These are phyloP conservation scores for Holtermanniella nyarrowii DNA, from an alignment of 768 basidiomycete genomes.

Conservation along the genomic window DNA sequence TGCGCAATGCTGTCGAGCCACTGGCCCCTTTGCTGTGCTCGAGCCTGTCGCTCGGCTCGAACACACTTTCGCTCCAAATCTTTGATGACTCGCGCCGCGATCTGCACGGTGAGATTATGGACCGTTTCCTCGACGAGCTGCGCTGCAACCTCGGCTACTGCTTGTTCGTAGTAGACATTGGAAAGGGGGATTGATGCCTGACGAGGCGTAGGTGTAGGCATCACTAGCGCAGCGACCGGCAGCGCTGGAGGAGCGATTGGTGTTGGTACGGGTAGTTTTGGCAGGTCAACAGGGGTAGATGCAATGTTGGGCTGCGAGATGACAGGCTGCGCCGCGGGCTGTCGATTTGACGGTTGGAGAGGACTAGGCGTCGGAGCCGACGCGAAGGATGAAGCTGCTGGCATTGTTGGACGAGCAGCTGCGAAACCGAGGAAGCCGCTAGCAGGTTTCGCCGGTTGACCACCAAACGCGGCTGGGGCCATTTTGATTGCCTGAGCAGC, in stretches of 20 bases:
- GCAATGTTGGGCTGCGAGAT: background rate
- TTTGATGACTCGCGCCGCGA: constrained; percentile 7
- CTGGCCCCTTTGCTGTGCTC: constrained; percentile 7
- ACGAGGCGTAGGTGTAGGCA: background rate
- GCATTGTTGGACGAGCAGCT: no score
- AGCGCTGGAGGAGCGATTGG: background rate
- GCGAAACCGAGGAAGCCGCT: no score
- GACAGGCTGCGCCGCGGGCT: background rate
- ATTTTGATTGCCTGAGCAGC: constrained; percentile 1
- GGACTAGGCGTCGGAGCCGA: background rate
- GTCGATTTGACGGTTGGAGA: background rate
- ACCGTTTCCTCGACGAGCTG: constrained; percentile 17
- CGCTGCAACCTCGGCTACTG: constrained; percentile 6
- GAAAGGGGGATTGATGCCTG: background rate
- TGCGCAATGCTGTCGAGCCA: constrained; percentile 9
- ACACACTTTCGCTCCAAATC: constrained; percentile 14
- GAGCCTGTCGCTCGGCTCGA: constrained; percentile 7
- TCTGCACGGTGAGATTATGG: constrained; percentile 4
- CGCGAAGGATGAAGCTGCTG: background rate
- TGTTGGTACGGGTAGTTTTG: background rate
- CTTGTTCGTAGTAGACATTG: background rate
- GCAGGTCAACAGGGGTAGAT: background rate
- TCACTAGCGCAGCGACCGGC: background rate
- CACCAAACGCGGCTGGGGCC: background rate
- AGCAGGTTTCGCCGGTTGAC: no score